These are phyloP conservation scores for Diversispora epigaea DNA, from an alignment of 192 early-diverging fungal genomes.

Conservation along the genomic window DNA sequence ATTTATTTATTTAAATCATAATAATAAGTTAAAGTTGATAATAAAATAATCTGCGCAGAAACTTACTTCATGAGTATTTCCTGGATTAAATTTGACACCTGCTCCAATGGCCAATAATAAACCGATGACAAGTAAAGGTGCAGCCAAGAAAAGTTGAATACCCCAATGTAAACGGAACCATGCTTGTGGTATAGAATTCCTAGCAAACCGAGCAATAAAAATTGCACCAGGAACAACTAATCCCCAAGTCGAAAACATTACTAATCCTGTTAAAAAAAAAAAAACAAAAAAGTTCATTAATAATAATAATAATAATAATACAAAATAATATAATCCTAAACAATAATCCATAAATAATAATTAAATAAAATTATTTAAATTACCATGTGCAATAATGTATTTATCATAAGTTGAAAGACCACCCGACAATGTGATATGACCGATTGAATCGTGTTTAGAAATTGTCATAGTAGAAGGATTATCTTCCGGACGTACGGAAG, in stretches of 20 bases:
- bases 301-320: too few relatives aligned
- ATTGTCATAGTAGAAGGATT: neutral
- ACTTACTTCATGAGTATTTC: slow-evolving; percentile 4
- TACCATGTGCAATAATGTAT: slow-evolving; percentile 23
- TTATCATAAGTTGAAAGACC: neutral
- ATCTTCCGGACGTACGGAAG: neutral
- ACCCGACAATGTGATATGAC: neutral
- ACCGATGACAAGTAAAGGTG: neutral
- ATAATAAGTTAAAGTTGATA: neutral
- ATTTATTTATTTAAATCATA: neutral
- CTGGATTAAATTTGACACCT: neutral
- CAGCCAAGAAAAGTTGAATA: neutral
- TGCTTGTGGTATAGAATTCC: neutral
- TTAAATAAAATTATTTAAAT: too few relatives aligned
- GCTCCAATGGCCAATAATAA: neutral
- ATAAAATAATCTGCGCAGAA: neutral
- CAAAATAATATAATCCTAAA: neutral
- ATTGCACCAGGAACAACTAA: neutral
- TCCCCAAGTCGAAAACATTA: slow-evolving; percentile 22
- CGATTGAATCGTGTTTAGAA: neutral
- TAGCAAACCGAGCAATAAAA: slow-evolving; percentile 19
- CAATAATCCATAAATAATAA: too few relatives aligned
- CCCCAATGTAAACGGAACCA: slow-evolving; percentile 22
- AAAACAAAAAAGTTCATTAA: neutral
- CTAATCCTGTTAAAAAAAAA: neutral